Evolutionary conservation across 2,329 filamentous ascomycete species (phyloP), one percentile per base, ranked within the genome.

Genomic region (Aspergillus floridensis): DNA sequence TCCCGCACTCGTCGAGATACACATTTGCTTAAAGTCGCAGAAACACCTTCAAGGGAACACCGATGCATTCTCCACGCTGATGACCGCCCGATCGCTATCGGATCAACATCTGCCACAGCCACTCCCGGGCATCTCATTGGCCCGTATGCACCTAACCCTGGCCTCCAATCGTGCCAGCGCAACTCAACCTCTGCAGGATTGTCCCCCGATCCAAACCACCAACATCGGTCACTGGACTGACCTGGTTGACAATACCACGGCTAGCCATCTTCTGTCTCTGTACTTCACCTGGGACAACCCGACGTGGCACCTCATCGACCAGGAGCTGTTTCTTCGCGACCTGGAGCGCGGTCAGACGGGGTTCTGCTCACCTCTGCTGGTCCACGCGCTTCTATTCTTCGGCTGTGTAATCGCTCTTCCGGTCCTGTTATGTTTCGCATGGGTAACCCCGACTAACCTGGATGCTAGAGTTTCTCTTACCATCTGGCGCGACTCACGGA

Each of bases 201-300:
- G 60, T 12, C 62, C 66, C 8, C 38, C 56, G 8, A 41, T 69
- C 7, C 60, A 58, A 31, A 56, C 60, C 12, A 67, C 49, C 5
- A 61, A 55, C 7, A 64, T 67, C n/a, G 54, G 65, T 10, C 41
- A 56, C 22, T 69, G 67, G 67, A 67, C 65, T 8, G 57, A 52
- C 7, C 60, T 68, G 3, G 62, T 64, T 2, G 60, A 66, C 21
- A 62, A 65, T 47, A 65, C 67, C 41, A 61, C 60, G 4, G 66
- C 66, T 1, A 68, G 66, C 12, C 67, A 69, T 26, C 54, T 69
- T 10, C 49, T 69, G 5, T 68, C 66, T 3, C 60, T 68, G 11
- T 69, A 67, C 50, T 69, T 69, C 41, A 60, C 61, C 14, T 69
- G 67, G 67, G 67, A 69, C 52, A 69, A 69, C 16, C 63, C 67